Evolutionary conservation across 352 stramenopile species (phyloP), one percentile per base, ranked within the genome.

Genomic region (Globisporangium sylvaticum): DNA sequence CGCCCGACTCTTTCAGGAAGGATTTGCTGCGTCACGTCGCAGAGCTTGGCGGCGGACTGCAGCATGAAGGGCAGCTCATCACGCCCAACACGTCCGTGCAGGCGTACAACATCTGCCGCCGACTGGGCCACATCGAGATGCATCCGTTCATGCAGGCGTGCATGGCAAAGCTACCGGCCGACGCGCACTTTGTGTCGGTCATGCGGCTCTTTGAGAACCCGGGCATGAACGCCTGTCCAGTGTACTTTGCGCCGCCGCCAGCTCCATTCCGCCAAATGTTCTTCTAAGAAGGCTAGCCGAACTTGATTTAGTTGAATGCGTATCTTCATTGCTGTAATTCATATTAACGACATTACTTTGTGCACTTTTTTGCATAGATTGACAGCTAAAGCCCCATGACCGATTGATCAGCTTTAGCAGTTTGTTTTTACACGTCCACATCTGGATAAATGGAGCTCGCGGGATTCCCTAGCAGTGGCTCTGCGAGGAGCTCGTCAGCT

Each of bases 391-490:
- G 52, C 14, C 18, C 1, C 31, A 34, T 34, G 31, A 9, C 31
- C 31, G 22, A 34, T n/a, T n/a, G n/a, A n/a, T n/a, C 53, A 58
- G 53, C 15, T 4, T 31, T 54, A 20, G 14, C 12, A 34, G 44
- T 14, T 54, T 8, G n/a, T n/a, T 29, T 25, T 68, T 52, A 69
- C 42, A 65, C 64, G 4, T 68, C 70, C 42, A 72, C 73, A 42
- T 70, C 75, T 32, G 70, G 52, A 52, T 78, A 69, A 18, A 76
- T 46, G 6, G 69, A 66, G 20, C 67, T 58, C 3, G 65, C 55
- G 24, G 66, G 55, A 6, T 62, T 59, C 0, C 67, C 64, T 7
- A 92, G 70, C 48, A 91, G 68, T 6, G 82, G 77, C 58, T 92
- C 83, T 0, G 71, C 73, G 22, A 89, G 68, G 22, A 72, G 78